Percentiles rank a stretch among this genome's conserved stretches.
These are phyloP conservation scores for Phallus indusiatus DNA, from an alignment of 768 basidiomycete genomes.

Conservation along the genomic window DNA sequence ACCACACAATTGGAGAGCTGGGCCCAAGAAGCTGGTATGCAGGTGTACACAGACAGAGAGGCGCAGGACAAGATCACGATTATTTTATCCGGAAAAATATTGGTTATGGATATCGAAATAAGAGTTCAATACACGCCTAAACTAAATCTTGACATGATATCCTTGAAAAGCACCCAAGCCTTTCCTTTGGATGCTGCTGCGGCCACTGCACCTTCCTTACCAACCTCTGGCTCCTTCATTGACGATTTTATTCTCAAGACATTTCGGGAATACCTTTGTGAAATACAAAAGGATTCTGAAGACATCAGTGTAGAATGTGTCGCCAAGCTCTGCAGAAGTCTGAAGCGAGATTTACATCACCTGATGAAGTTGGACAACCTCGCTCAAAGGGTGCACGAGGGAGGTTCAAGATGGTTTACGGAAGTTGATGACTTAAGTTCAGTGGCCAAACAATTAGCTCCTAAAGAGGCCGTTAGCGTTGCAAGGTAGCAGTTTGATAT, in stretches of 20 bases:
- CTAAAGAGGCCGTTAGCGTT: slow-evolving; percentile 41
- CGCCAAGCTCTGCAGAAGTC: slow-evolving; percentile 34
- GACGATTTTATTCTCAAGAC: slow-evolving; percentile 53
- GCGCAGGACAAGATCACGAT: slow-evolving; percentile 43
- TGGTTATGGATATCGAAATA: slow-evolving; percentile 71
- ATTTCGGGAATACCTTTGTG: slow-evolving; percentile 47
- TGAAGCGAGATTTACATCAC: slow-evolving; percentile 52
- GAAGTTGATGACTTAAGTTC: slow-evolving; percentile 48
- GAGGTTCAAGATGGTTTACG: slow-evolving; percentile 68
- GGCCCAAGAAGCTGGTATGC: slow-evolving; percentile 61
- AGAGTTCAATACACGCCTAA: slow-evolving; percentile 21
- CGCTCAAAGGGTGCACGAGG: slow-evolving; percentile 48
- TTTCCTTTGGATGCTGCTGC: slow-evolving; percentile 31
- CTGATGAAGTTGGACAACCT: slow-evolving; percentile 65
- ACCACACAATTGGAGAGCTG: slow-evolving; percentile 49
- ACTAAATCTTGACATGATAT: slow-evolving; percentile 37
- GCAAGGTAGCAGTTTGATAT: slow-evolving; percentile 38
- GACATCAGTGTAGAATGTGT: slow-evolving; percentile 45
- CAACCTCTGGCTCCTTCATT: slow-evolving; percentile 26
- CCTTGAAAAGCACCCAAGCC: slow-evolving; percentile 69
- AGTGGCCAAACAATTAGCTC: slow-evolving; percentile 39
- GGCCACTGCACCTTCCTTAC: slow-evolving; percentile 17
- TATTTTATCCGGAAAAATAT: slow-evolving; percentile 68
- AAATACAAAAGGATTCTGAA: slow-evolving; percentile 47
- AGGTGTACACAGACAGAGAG: slow-evolving; percentile 56